Conservation (phyloP, 768 basidiomycete genomes). For the Hericium coralloides region DNA sequence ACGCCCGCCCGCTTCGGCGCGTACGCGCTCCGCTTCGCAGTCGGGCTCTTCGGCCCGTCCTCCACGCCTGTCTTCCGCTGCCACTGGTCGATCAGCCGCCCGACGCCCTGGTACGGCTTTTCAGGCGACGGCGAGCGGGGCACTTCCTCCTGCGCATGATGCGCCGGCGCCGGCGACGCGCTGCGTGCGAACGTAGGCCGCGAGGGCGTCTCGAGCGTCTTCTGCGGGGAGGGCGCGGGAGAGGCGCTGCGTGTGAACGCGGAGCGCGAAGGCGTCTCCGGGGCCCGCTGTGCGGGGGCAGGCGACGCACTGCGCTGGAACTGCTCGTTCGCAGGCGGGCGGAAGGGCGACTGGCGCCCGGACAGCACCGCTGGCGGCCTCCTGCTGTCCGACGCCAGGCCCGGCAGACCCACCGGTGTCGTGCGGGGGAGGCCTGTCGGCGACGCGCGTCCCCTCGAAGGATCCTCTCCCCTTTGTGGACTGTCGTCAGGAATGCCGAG, state of each 20-base stretch:
- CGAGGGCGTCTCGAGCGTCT: neutral
- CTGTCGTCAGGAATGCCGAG: constrained; percentile 6
- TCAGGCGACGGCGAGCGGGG: constrained; percentile 59
- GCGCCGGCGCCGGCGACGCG: neutral
- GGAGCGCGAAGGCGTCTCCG: neutral
- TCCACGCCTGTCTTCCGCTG: constrained; percentile 67
- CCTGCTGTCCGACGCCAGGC: constrained; percentile 7
- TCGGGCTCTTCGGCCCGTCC: constrained; percentile 28
- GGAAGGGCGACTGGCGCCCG: constrained; percentile 10
- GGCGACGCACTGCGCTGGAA: neutral
- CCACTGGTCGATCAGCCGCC: constrained; percentile 83
- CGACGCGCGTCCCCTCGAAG: constrained; percentile 10
- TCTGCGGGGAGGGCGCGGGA: neutral
- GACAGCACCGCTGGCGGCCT: neutral
- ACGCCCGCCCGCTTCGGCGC: too few relatives aligned
- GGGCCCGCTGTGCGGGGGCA: neutral
- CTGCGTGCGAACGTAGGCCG: neutral
- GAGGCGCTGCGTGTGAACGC: neutral
- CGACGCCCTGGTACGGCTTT: constrained; percentile 73
- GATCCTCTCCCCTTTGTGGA: constrained; percentile 4
- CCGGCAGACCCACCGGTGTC: constrained; percentile 12
- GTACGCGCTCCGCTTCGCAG: too few relatives aligned
- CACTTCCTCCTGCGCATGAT: constrained; percentile 10
- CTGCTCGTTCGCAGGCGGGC: neutral
- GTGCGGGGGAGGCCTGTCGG: constrained; percentile 17